phyloP scores from a whole-genome alignment of 345 rosid species.

The Firmiana major region DNA sequence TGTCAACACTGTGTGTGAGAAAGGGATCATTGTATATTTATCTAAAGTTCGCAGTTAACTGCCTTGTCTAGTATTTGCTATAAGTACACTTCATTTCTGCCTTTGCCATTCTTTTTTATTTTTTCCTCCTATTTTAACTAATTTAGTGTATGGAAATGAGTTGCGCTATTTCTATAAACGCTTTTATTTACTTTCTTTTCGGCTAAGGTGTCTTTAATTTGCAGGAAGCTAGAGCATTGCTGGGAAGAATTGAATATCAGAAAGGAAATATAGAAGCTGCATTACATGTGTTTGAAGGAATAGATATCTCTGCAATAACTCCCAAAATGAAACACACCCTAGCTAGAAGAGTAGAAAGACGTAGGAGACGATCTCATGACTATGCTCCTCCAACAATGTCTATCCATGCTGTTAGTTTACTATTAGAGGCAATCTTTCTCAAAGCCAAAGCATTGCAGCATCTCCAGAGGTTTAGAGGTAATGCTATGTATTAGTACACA shows the following conservation, averaged over 20 bases:
- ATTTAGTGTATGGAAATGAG: background rate
- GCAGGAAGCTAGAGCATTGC: conserved; percentile 83
- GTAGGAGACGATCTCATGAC: conserved; percentile 42
- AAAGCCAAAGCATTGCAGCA: conserved; percentile 76
- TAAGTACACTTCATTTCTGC: background rate
- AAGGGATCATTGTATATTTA: background rate
- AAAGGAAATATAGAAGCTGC: conserved; percentile 81
- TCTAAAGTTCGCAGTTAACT: background rate
- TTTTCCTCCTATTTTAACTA: background rate
- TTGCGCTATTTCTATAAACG: background rate
- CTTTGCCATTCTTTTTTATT: background rate
- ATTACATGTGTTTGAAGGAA: conserved; percentile 82
- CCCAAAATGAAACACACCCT: conserved; percentile 58
- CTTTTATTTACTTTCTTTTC: background rate
- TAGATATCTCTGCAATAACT: conserved; percentile 62
- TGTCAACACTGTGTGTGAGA: background rate
- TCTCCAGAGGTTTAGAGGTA: conserved; percentile 71
- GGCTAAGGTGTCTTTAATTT: conserved; percentile 15
- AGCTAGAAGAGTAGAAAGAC: conserved; percentile 43
- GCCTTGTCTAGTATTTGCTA: background rate
- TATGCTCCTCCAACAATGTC: conserved; percentile 55
- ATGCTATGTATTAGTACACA: background rate
- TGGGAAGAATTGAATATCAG: conserved; percentile 86
- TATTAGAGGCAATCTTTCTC: conserved; percentile 76
- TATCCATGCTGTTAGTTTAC: conserved; percentile 63